Percentiles rank a stretch among this genome's conserved stretches.
These are phyloP conservation scores for Podospora australis DNA, from an alignment of 495 filamentous ascomycete genomes.

Conservation along the genomic window DNA sequence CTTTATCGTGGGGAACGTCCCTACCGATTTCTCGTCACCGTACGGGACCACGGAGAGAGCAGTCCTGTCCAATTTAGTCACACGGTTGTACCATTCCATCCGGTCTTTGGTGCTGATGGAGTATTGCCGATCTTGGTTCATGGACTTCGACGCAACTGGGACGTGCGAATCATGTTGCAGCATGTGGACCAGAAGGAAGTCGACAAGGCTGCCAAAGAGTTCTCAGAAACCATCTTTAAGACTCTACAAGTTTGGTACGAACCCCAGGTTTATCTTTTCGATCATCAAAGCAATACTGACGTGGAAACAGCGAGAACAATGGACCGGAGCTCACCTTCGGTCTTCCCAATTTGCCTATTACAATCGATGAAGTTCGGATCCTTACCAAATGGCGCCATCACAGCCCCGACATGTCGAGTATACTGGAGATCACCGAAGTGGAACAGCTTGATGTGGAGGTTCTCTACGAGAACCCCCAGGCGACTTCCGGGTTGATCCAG, in stretches of 20 bases:
- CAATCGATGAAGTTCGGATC: conserved; percentile 26
- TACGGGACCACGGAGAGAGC: conserved; percentile 41
- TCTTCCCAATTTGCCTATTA: conserved; percentile 10
- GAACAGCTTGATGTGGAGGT: conserved; percentile 25
- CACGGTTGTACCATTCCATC: conserved; percentile 13
- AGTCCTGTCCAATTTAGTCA: conserved; percentile 16
- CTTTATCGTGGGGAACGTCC: conserved; percentile 9
- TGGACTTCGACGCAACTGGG: conserved; percentile 36
- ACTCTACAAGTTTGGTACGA: conserved; percentile 35
- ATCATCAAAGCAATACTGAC: not conserved
- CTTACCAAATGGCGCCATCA: conserved; percentile 22
- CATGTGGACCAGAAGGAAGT: conserved; percentile 16
- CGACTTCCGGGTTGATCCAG: not conserved
- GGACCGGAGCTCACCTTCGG: conserved; percentile 21
- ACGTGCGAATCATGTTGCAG: conserved; percentile 30
- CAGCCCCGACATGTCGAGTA: conserved; percentile 13
- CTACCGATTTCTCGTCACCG: conserved; percentile 37
- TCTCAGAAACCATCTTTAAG: conserved; percentile 26
- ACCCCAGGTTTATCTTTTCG: not conserved
- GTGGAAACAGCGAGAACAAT: not conserved
- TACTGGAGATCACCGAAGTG: conserved; percentile 38
- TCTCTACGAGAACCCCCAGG: not conserved
- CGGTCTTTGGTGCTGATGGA: not conserved
- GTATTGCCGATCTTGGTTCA: conserved; percentile 30
- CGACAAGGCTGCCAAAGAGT: conserved; percentile 18